Base-by-base conservation (phyloP, 1,284 basidiomycete species). In the Fomitiporia mediterranea region DNA sequence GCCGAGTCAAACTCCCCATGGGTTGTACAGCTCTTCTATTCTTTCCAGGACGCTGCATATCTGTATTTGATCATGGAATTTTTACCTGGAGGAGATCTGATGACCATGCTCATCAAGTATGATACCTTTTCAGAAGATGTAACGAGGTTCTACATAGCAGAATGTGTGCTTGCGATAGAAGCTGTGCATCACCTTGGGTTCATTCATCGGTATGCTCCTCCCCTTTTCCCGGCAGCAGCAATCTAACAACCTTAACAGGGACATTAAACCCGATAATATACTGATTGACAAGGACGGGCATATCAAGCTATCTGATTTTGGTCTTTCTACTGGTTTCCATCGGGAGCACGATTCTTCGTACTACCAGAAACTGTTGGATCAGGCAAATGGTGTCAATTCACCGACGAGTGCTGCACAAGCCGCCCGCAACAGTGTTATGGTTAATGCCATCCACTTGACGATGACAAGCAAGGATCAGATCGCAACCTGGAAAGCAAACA, bases 31-130 rank as follows among this genome's bases (percentile, higher is more conserved):
- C 78, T 99, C 5, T 99, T 93, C 78, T 99, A 98, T 73, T 98
- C 96, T 21, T 99, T 99, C 80, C 96, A 99, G 70, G 95, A 98
- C 70, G 86, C 93, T 17, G 80, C 94, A 44, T 98, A 97, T 68
- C 83, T 99, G 35, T 99, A 98, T 72, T 82, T 99, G 59, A 90
- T 99, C 74, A 99, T 99, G 96, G 96, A 98, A 72, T 99, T 98
- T 75, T 78, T 99, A 54, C 95, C 96, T 28, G 96, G 96, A 44
- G 96, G 96, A 21, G 96, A 99, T 71, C 77, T 99, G 60, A 98
- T 99, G 96, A 90, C 88, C 35, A 99, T 98, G 96, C 78, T 99
- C 62, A 99, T 99, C 87, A 98, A 98, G 73, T 98, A 99, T 72
- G 96, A 99, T 70, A 93, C 96, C 1, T 99, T 99, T 74, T 94